phyloP scores from a whole-genome alignment of 2,329 filamentous ascomycete genomes.

The Colletotrichum coccodes region DNA sequence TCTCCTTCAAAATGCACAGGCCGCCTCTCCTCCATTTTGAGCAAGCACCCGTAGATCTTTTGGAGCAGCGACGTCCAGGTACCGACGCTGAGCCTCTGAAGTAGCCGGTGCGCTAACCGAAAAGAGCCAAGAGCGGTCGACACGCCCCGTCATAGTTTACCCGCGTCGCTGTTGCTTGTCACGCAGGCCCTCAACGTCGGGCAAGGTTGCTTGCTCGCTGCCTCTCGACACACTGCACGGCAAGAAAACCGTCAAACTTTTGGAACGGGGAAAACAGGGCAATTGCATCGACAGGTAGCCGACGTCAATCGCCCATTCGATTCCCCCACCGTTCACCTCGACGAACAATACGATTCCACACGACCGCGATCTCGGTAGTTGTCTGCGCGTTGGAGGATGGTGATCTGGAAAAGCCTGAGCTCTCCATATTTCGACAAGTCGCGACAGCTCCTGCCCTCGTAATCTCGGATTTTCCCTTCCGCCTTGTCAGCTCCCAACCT shows the following conservation, averaged over 20 bases:
- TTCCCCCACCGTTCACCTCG: not conserved
- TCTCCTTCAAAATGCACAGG: not conserved
- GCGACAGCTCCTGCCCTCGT: constrained; percentile 30
- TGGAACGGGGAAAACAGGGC: constrained; percentile 9
- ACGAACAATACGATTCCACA: not conserved
- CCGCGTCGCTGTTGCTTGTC: constrained; percentile 32
- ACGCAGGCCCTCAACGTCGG: constrained; percentile 29
- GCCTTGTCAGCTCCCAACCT: not conserved
- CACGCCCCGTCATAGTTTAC: constrained; percentile 30
- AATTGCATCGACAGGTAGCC: constrained; percentile 14
- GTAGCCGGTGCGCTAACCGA: constrained; percentile 21
- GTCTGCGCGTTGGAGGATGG: constrained; percentile 31
- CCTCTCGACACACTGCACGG: not conserved
- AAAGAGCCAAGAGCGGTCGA: constrained; percentile 10
- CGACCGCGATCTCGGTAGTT: constrained; percentile 5
- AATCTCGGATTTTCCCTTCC: constrained; percentile 1
- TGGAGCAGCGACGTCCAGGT: not conserved
- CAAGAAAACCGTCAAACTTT: constrained; percentile 13
- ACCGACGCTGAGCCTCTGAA: not conserved
- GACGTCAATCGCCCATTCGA: not conserved
- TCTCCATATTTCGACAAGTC: constrained; percentile 32
- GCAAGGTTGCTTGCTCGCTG: constrained; percentile 7
- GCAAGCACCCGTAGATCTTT: not conserved
- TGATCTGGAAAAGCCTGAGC: constrained; percentile 30
- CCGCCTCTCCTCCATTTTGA: not conserved